Base-by-base conservation (phyloP, 192 early-diverging fungal species). In the Coemansia sp. region DNA sequence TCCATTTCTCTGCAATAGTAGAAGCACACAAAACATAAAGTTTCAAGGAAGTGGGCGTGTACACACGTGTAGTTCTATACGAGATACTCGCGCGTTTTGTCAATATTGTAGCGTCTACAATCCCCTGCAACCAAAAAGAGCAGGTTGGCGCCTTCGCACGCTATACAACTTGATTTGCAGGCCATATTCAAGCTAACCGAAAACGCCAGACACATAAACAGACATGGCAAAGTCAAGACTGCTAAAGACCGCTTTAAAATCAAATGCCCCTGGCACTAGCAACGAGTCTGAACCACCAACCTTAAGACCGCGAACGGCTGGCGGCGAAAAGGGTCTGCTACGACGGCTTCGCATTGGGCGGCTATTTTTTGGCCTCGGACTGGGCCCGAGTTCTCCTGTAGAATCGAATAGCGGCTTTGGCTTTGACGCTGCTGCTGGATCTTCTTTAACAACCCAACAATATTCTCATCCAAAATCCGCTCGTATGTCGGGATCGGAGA, bases 201-300 rank as follows among this genome's bases (percentile, higher is more conserved):
- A 8, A 67, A 3, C 59, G 37, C 10, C 45, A 41, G 5, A 21
- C 55, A 10, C 59, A 42, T 22, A 22, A 59, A 59, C 57, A 59
- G 39, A 36, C 67, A 82, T 82, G 80, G 72, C 68, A 64, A 82
- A 82, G 72, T 74, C 80, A 59, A 77, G 68, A 46, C 54, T 76
- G 62, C 22, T 71, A 48, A 73, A 76, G 47, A 41, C 66, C 9
- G 61, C 71, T 11, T 64, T 64, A 42, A 82, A 76, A 65, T 45
- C 67, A 52, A 67, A 63, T 56, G 63, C 46, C 58, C 26, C 42
- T 67, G 36, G 51, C 45, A 51, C 42, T 60, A 47, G 41, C 11
- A 16, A 55, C 59, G 80, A 65, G 15, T 46, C 66, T 18, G 57
- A 59, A 15, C 51, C 67, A 11, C 67, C 43, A 47, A 32, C 47